phyloP scores from a whole-genome alignment of 2,329 filamentous ascomycete species.

The Cryphonectria japonica region DNA sequence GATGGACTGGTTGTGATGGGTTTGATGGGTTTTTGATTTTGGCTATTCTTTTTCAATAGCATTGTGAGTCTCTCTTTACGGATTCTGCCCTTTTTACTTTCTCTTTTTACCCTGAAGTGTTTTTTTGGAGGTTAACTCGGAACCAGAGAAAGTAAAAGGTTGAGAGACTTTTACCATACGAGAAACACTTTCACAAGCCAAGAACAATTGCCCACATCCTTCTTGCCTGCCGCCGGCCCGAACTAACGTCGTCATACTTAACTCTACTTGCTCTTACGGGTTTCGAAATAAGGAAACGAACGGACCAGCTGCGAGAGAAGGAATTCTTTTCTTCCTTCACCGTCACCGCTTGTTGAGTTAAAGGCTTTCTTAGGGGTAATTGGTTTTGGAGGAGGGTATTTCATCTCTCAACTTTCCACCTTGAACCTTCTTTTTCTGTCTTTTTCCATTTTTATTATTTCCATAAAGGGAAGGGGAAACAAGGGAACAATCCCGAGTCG shows the following conservation, averaged over 20 bases:
- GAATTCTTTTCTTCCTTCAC: background rate
- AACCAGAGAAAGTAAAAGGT: background rate
- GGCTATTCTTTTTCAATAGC: background rate
- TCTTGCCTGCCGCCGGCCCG: background rate
- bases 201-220: background rate
- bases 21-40: background rate
- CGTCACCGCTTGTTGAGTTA: background rate
- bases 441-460: background rate
- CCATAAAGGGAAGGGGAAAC: background rate
- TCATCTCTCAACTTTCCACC: background rate
- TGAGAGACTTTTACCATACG: background rate
- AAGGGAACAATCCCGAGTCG: background rate
- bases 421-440: background rate
- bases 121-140: background rate
- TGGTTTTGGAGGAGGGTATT: background rate
- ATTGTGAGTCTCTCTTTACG: background rate
- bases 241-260: background rate
- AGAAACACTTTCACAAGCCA: conserved; percentile 6
- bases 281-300: conserved; percentile 1
- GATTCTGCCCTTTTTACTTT: background rate
- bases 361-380: background rate
- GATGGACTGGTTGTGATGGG: background rate
- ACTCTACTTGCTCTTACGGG: background rate
- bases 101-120: background rate
- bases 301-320: background rate